phyloP scores from a whole-genome alignment of 208 protist species.

The Leishmania gerbilli region DNA sequence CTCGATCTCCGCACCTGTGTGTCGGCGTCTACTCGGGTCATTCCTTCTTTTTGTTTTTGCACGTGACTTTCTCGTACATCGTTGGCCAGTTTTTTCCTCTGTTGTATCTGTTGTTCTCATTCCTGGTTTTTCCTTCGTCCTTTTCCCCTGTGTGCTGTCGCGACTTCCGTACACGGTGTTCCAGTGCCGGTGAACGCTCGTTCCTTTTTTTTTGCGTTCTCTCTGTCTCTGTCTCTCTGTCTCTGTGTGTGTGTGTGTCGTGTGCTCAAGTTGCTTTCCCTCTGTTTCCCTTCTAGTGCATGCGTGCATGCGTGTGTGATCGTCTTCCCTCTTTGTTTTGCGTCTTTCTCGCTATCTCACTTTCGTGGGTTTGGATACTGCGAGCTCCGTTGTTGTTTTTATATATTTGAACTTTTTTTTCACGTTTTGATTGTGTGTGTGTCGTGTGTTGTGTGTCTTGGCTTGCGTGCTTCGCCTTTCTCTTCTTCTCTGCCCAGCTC shows the following conservation, averaged over 20 bases:
- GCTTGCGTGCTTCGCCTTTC: neutral
- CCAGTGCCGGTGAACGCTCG: neutral
- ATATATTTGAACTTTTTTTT: neutral
- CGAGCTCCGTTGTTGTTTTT: neutral
- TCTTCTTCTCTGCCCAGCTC: neutral
- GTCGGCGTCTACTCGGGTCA: too few relatives aligned
- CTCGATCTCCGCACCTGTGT: neutral
- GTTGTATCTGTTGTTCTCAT: conserved; percentile 4
- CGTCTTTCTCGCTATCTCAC: neutral
- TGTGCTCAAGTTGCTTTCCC: too few relatives aligned
- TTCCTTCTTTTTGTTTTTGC: neutral
- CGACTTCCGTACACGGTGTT: neutral
- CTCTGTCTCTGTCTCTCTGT: neutral
- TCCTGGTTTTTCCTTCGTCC: neutral
- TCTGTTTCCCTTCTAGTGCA: too few relatives aligned
- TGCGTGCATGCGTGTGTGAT: neutral
- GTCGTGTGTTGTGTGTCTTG: too few relatives aligned
- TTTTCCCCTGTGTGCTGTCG: neutral
- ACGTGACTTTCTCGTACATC: neutral
- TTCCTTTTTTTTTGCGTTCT: neutral
- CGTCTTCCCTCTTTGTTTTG: neutral
- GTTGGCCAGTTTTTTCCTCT: neutral
- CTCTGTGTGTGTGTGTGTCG: neutral
- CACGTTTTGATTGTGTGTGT: too few relatives aligned
- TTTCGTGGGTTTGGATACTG: neutral